Base-by-base conservation (phyloP, 73 alveolate species). In the Stentor coeruleus region DNA sequence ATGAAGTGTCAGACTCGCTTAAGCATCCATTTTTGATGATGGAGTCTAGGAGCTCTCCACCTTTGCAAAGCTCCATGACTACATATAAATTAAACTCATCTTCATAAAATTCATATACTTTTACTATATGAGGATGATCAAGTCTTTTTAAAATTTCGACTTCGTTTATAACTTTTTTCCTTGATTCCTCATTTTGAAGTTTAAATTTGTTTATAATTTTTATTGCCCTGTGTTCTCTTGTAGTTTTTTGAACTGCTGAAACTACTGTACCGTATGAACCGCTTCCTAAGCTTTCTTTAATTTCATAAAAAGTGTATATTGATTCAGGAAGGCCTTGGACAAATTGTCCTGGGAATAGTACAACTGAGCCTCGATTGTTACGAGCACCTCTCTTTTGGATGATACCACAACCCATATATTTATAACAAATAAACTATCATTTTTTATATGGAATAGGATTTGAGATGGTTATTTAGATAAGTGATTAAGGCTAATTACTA, bases 121-220 rank as follows among this genome's bases (percentile, higher is more conserved):
- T 89, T 2, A 89, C 87, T 15, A 89, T 89, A 59, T 89, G 42
- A 30, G 95, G 92, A 84, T 86, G 92, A 82, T 86, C 93, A 49
- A 49, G 66, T 11, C 28, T 49, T 49, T 49, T 49, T 20, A 11
- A 20, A 49, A 49, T 49, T 20, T 49, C 66, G 6, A 49, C 66
- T 49, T 49, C 66, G 20, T 49, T 49, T 49, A 49, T 11, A 49
- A 49, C 20, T 20, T 20, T 49, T 49, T 49, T 49, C 66, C 66
- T 49, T 20, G 28, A 11, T 49, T 49, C 66, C 66, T 49, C 66
- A 49, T 49, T 49, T 49, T 49, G 6, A 49, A 49, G 6, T 20
- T 49, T 49, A 49, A 11, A 6, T 20, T 49, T 49, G 20, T 20
- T 11, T 6, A 49, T 49, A 49, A 49, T 49, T 20, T 49, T 49